Evolutionary conservation across 352 stramenopile genomes (phyloP).

Genomic region (Sclerospora graminicola): DNA sequence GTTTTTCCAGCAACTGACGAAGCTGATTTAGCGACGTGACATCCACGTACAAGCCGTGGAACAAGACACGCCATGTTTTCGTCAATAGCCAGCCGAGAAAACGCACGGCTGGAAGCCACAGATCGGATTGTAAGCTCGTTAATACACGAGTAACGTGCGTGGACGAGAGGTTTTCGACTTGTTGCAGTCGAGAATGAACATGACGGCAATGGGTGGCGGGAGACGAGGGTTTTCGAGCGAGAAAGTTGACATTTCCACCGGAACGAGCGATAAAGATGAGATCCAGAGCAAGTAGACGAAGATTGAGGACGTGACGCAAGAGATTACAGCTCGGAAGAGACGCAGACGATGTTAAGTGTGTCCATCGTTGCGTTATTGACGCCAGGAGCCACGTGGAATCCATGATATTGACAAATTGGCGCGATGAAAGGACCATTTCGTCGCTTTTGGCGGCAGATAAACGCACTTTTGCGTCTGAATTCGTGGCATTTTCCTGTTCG

Average conservation of each 20-base stretch:
- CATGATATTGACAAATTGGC: constrained; percentile 69
- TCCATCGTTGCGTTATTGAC: constrained; percentile 56
- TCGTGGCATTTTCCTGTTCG: too few species aligned
- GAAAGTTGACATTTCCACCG: constrained; percentile 39
- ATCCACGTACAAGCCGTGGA: constrained; percentile 61
- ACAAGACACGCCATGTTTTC: constrained; percentile 72
- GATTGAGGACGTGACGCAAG: constrained; percentile 26
- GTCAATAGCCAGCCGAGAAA: constrained; percentile 69
- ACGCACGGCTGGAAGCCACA: constrained; percentile 62
- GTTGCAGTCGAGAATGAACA: constrained; percentile 27
- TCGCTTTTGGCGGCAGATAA: neutral
- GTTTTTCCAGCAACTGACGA: constrained; percentile 39
- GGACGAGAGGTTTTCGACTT: constrained; percentile 8
- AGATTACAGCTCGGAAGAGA: constrained; percentile 2
- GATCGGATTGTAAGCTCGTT: constrained; percentile 52
- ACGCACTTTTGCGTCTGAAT: neutral
- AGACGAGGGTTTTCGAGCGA: constrained; percentile 31
- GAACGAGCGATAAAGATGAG: constrained; percentile 55
- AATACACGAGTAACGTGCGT: constrained; percentile 51
- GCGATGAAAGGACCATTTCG: constrained; percentile 9
- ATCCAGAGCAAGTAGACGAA: constrained; percentile 50
- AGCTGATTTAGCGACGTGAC: constrained; percentile 50
- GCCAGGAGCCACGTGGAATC: constrained; percentile 56
- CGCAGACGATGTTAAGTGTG: constrained; percentile 10
- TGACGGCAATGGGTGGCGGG: constrained; percentile 31